Evolutionary conservation across 441 rosid genomes (phyloP).

Genomic region (Omphalea diandra): DNA sequence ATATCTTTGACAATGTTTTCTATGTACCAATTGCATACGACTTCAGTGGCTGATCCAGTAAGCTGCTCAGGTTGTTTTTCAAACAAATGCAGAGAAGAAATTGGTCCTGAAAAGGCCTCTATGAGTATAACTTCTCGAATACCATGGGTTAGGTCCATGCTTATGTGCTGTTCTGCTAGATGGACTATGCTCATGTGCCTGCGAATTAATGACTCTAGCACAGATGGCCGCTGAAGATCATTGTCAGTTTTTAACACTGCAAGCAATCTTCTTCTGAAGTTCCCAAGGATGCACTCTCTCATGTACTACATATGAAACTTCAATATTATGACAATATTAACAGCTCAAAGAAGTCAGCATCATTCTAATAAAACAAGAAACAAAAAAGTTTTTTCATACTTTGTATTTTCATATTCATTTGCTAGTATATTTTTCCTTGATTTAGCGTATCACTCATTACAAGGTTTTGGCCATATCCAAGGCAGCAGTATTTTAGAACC

Average conservation of each 20-base stretch:
- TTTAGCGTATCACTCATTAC: neutral
- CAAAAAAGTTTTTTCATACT: neutral
- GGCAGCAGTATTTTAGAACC: neutral
- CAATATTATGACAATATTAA: slow-evolving; percentile 18
- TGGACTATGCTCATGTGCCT: slow-evolving; percentile 94
- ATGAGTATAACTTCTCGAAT: slow-evolving; percentile 83
- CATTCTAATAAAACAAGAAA: neutral
- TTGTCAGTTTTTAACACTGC: slow-evolving; percentile 78
- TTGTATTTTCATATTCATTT: neutral
- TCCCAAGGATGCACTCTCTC: slow-evolving; percentile 98
- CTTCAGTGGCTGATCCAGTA: slow-evolving; percentile 85
- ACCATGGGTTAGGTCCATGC: slow-evolving; percentile 99
- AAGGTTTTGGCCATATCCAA: neutral
- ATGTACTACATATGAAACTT: slow-evolving; percentile 67
- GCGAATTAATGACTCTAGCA: slow-evolving; percentile 72
- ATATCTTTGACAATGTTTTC: slow-evolving; percentile 96
- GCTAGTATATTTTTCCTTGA: neutral
- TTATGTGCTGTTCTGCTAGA: slow-evolving; percentile 96
- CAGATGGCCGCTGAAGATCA: slow-evolving; percentile 94
- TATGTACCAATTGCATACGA: slow-evolving; percentile 98
- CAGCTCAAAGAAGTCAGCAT: neutral
- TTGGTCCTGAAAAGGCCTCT: slow-evolving; percentile 94
- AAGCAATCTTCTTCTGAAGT: slow-evolving; percentile 94
- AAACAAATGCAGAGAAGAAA: slow-evolving; percentile 73
- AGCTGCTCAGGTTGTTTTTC: slow-evolving; percentile 78